Conservation (phyloP, 108 stramenopile genomes). For the Pseudonitzschia pungens region DNA sequence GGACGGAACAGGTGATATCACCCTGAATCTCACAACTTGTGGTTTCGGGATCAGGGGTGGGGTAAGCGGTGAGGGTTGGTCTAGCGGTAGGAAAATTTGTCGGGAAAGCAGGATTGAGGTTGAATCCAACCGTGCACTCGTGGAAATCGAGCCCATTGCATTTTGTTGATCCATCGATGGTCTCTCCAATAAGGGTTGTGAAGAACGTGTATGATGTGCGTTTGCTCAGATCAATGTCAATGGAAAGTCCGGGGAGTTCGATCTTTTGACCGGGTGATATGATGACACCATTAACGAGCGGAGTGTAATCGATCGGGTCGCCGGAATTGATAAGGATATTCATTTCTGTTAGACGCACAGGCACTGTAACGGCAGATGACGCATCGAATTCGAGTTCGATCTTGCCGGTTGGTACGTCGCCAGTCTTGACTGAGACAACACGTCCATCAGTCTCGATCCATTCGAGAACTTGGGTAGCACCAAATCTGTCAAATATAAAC, state of each 20-base stretch:
- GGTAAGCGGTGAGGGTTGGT: constrained; percentile 17
- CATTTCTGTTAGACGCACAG: constrained; percentile 19
- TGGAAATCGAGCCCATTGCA: constrained; percentile 13
- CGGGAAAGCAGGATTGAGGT: constrained; percentile 16
- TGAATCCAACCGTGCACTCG: constrained; percentile 10
- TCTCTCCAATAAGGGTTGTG: constrained; percentile 21
- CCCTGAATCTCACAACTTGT: constrained; percentile 7
- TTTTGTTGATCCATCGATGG: not conserved
- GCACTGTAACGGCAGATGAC: not conserved
- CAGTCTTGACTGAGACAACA: constrained; percentile 5
- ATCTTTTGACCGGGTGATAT: not conserved
- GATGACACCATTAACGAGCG: not conserved
- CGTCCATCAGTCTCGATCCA: constrained; percentile 19
- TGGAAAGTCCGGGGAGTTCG: constrained; percentile 2
- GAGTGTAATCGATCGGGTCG: constrained; percentile 10
- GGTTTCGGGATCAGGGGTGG: constrained; percentile 17
- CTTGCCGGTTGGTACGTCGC: not conserved
- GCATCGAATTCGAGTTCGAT: constrained; percentile 3
- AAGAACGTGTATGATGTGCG: constrained; percentile 24
- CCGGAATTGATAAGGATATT: constrained; percentile 4
- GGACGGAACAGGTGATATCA: constrained; percentile 15
- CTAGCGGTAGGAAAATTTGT: constrained; percentile 7
- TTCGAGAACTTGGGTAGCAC: constrained; percentile 31
- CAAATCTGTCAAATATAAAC: constrained; percentile 32
- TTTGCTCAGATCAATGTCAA: constrained; percentile 16